Conservation (phyloP, 352 stramenopile species). For the Pythium brachiatum region DNA sequence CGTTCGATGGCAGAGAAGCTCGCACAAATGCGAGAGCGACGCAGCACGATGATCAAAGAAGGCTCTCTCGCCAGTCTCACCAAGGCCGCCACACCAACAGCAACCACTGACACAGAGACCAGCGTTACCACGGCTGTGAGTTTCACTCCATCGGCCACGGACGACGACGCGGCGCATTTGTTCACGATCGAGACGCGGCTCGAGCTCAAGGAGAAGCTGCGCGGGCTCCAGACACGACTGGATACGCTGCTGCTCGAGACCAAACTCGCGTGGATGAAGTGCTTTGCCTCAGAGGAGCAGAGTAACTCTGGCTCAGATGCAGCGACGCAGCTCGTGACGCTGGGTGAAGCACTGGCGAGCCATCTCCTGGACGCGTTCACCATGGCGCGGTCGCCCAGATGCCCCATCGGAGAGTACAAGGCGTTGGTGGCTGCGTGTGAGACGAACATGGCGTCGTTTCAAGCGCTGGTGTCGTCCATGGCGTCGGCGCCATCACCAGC, state of each 20-base stretch:
- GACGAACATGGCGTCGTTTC: slow-evolving; percentile 33
- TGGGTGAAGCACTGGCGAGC: slow-evolving; percentile 39
- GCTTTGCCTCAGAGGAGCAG: slow-evolving; percentile 26
- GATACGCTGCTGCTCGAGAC: slow-evolving; percentile 40
- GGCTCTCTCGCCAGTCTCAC: neutral
- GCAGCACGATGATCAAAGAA: slow-evolving; percentile 13
- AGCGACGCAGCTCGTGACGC: slow-evolving; percentile 37
- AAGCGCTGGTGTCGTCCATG: slow-evolving; percentile 36
- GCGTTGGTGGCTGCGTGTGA: slow-evolving; percentile 44
- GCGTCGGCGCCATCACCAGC: slow-evolving; percentile 15
- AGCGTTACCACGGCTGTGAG: neutral
- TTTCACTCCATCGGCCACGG: neutral
- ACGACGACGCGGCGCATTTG: slow-evolving; percentile 39
- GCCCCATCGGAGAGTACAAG: slow-evolving; percentile 43
- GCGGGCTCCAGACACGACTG: slow-evolving; percentile 38
- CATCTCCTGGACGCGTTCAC: slow-evolving; percentile 42
- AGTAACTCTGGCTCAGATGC: neutral
- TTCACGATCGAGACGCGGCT: slow-evolving; percentile 63
- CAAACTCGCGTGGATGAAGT: slow-evolving; percentile 69
- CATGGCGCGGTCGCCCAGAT: slow-evolving; percentile 30
- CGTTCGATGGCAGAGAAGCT: slow-evolving; percentile 27
- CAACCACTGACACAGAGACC: neutral
- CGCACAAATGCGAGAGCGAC: slow-evolving; percentile 17
- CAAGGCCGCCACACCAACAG: neutral
- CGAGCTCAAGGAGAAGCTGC: slow-evolving; percentile 44